phyloP scores from a whole-genome alignment of 192 early-diverging fungal species.

The Piromyces finnis region DNA sequence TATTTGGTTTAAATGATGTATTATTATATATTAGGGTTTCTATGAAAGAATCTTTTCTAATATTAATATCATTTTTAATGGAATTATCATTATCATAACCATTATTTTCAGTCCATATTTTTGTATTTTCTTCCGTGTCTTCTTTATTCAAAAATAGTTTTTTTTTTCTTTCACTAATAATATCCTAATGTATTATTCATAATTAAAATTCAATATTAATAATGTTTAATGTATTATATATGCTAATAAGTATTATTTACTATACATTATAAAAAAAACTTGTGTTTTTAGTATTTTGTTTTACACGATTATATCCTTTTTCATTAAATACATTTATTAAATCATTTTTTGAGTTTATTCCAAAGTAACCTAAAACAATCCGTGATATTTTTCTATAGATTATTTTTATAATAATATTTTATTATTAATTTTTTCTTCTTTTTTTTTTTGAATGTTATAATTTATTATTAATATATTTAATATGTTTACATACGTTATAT shows the following conservation, averaged over 20 bases:
- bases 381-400: background rate
- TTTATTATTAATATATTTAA: no score
- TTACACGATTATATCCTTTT: background rate
- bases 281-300: background rate
- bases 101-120: background rate
- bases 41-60: background rate
- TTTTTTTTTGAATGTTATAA: no score
- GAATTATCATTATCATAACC: background rate
- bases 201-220: no score
- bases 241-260: no score
- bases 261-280: no score
- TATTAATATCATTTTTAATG: background rate
- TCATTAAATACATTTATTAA: background rate
- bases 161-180: no score
- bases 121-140: background rate
- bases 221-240: no score
- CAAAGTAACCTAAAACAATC: background rate
- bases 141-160: background rate
- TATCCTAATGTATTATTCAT: no score
- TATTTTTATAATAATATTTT: background rate
- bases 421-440: no score
- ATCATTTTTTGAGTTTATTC: background rate
- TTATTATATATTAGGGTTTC: background rate
- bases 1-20: background rate
- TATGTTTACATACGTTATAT: background rate